Evolutionary conservation across 352 stramenopile genomes (phyloP).

Genomic region (Globisporangium iwayamae): DNA sequence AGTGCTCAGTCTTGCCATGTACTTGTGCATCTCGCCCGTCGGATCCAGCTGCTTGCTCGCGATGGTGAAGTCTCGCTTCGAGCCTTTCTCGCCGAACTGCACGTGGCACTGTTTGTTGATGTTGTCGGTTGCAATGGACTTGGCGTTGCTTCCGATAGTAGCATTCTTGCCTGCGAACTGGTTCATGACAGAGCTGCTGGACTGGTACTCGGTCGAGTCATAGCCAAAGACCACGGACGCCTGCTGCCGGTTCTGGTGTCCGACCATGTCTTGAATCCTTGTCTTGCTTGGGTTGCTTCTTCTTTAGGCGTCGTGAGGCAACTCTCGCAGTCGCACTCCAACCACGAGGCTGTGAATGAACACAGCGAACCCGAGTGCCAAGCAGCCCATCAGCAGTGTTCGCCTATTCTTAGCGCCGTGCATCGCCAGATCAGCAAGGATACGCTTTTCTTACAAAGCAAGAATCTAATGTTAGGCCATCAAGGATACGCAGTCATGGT

Average conservation of each 20-base stretch:
- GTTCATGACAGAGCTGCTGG: conserved; percentile 45
- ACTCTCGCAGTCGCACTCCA: background rate
- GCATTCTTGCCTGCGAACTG: conserved; percentile 26
- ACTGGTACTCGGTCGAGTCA: conserved; percentile 51
- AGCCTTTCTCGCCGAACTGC: conserved; percentile 57
- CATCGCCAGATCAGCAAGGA: conserved; percentile 1
- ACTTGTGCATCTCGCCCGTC: conserved; percentile 64
- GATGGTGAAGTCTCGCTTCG: conserved; percentile 55
- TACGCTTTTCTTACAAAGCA: background rate
- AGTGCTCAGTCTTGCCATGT: conserved; percentile 43
- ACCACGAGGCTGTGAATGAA: background rate
- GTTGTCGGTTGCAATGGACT: conserved; percentile 24
- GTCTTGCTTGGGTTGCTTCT: conserved; percentile 9
- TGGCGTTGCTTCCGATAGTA: background rate
- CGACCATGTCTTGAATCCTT: conserved; percentile 18
- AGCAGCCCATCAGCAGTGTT: background rate
- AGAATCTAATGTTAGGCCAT: conserved; percentile 8
- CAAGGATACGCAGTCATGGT: background rate
- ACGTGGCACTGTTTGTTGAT: conserved; percentile 66
- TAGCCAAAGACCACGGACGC: conserved; percentile 62
- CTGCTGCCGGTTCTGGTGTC: conserved; percentile 35
- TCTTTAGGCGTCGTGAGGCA: background rate
- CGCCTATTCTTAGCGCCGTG: conserved; percentile 11
- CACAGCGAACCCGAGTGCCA: conserved; percentile 21
- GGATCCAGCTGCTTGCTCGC: conserved; percentile 52